A percentile compares a stretch with the other conserved stretches of the same genome.
phyloP scores from a whole-genome alignment of 495 filamentous ascomycete species.

The Neurospora sp. region DNA sequence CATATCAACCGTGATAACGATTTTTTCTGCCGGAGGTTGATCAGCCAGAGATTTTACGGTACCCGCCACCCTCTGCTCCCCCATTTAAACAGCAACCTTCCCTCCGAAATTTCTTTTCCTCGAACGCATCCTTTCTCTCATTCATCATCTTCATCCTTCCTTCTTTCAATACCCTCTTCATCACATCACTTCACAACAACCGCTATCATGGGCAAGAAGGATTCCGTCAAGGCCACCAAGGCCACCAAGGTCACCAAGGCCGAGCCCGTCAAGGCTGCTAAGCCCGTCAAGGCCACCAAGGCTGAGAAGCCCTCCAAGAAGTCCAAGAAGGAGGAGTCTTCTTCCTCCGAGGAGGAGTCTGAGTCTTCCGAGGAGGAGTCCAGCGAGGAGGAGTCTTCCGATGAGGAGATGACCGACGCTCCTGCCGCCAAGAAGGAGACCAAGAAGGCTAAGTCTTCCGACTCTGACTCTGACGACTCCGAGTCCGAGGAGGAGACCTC shows the following conservation, averaged over 20 bases:
- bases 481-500: slow-evolving; percentile 29
- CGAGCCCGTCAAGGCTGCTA: slow-evolving; percentile 16
- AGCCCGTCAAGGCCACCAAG: slow-evolving; percentile 40
- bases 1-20: slow-evolving; percentile 9
- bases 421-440: slow-evolving; percentile 28
- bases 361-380: slow-evolving; percentile 23
- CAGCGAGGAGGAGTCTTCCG: slow-evolving; percentile 25
- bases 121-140: slow-evolving; percentile 4
- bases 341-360: slow-evolving; percentile 9
- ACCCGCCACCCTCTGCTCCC: slow-evolving; percentile 17
- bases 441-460: slow-evolving; percentile 20
- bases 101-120: slow-evolving; percentile 6
- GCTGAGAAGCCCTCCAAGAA: slow-evolving; percentile 12
- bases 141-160: slow-evolving; percentile 11
- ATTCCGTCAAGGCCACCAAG: slow-evolving; percentile 39
- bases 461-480: slow-evolving; percentile 35
- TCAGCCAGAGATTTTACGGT: neutral
- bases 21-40: slow-evolving; percentile 4
- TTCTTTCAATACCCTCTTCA: slow-evolving; percentile 11
- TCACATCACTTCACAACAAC: slow-evolving; percentile 8
- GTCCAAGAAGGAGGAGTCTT: slow-evolving; percentile 15
- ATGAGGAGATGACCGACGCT: slow-evolving; percentile 41
- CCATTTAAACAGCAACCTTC: slow-evolving; percentile 14
- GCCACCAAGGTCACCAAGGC: slow-evolving; percentile 31
- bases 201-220: slow-evolving; percentile 47